Percentiles rank a stretch among this genome's conserved stretches.
Evolutionary conservation across 495 filamentous ascomycete genomes (phyloP).

Genomic region (Aspergillus cavernicola): DNA sequence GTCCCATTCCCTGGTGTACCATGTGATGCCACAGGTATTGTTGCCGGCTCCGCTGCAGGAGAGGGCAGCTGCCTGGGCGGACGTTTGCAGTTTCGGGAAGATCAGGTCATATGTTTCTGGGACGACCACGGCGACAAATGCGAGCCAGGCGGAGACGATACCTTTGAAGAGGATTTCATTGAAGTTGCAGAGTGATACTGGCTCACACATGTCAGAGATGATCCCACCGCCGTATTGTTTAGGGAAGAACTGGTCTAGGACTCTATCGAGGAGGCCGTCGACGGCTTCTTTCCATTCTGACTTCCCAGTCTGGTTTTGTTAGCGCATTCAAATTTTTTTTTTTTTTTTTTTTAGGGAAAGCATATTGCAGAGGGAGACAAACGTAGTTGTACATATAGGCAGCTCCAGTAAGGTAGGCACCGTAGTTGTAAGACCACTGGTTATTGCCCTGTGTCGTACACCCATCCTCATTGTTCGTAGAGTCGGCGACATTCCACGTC

Average conservation of each 20-base stretch:
- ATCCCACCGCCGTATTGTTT: constrained; percentile 44
- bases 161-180: constrained; percentile 82
- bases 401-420: constrained; percentile 63
- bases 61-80: constrained; percentile 62
- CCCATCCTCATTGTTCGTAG: constrained; percentile 40
- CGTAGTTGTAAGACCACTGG: constrained; percentile 69
- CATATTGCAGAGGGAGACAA: too few species aligned
- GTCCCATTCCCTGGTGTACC: constrained; percentile 63
- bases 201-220: constrained; percentile 76
- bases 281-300: constrained; percentile 53
- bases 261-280: constrained; percentile 53
- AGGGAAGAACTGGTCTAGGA: constrained; percentile 57
- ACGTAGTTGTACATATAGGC: constrained; percentile 68
- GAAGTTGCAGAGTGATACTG: constrained; percentile 54
- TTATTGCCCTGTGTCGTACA: constrained; percentile 54
- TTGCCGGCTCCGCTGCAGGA: constrained; percentile 62
- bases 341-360: too few species aligned
- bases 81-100: constrained; percentile 60
- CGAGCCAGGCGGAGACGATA: constrained; percentile 72
- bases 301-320: constrained; percentile 44
- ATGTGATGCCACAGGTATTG: constrained; percentile 67
- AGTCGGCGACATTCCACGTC: constrained; percentile 59
- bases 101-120: constrained; percentile 59
- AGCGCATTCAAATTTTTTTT: too few species aligned
- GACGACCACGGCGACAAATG: constrained; percentile 61